These are phyloP conservation scores for Solanum chacoense DNA, from an alignment of 305 asterid genomes.

Conservation along the genomic window DNA sequence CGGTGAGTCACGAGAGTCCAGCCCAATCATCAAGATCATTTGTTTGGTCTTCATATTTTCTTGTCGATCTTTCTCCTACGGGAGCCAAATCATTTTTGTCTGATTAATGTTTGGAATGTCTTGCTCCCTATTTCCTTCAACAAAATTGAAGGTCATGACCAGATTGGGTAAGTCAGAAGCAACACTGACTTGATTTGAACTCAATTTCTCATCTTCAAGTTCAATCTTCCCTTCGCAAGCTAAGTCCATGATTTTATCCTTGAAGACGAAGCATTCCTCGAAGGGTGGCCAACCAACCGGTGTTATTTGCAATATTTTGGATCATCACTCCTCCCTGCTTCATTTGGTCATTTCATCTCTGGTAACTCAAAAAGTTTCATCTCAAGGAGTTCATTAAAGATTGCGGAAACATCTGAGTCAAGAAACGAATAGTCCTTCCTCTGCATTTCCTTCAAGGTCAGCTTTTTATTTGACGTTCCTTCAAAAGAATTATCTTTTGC, in stretches of 20 bases:
- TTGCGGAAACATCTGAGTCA: not conserved
- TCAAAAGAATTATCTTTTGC: not conserved
- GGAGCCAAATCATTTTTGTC: not conserved
- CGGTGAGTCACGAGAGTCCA: not conserved
- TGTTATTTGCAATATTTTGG: not conserved
- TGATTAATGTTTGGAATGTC: too few species aligned
- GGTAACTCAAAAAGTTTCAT: not conserved
- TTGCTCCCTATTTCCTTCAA: too few species aligned
- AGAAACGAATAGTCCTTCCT: not conserved
- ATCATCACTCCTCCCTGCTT: not conserved
- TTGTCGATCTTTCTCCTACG: not conserved
- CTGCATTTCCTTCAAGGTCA: not conserved
- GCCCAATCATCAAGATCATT: not conserved
- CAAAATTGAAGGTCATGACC: too few species aligned
- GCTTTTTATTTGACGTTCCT: not conserved
- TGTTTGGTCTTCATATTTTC: not conserved
- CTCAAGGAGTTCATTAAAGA: not conserved
- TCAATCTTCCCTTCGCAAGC: too few species aligned
- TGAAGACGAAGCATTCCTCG: not conserved
- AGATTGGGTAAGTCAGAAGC: too few species aligned
- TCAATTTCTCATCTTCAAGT: too few species aligned
- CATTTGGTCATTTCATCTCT: not conserved
- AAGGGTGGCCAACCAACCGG: not conserved
- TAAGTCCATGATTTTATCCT: too few species aligned
- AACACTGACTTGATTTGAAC: too few species aligned